Base-by-base conservation (phyloP, 257 asterid genomes). In the Echium plantagineum region DNA sequence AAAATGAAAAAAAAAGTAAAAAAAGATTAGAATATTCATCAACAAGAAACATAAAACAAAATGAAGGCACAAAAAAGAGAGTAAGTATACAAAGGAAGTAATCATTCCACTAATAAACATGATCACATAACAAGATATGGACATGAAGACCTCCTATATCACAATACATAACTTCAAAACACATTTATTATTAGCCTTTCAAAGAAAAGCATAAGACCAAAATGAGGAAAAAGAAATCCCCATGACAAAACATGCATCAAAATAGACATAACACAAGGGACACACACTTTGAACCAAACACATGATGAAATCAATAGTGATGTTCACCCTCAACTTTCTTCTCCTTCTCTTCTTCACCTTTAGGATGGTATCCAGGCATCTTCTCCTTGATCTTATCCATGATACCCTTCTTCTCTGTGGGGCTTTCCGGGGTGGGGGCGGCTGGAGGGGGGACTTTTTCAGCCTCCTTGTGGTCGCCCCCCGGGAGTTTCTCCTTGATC, bases 371-470 rank as follows among this genome's bases (percentile, higher is more conserved):
- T 15, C 97, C 96, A 0, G 95, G 98, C 5, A 91, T 59, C 66
- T 91, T 91, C 75, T 91, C 98, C 89, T 87, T 90, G 60, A 90
- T 87, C 86, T 90, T 90, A 5, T 85, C 94, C 80, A 87, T 49
- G 68, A 90, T 83, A 0, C 98, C 87, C 63, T 87, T 90, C 76
- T 87, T 87, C 38, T 85, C 96, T 63, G 80, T 80, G 2, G 68
- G 79, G 64, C 32, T 75, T 47, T 74, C 83, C 0, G 76, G 63
- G 63, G 32, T 28, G 4, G 65, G 69, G 1, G 83, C 77, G 0
- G 80, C 65, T 1, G 81, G 66, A 0, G 71, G 28, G 0, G 68
- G 56, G 2, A 30, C 85, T 61, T 75, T 95, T 73, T 81, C 95
- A 0, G 73, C 0, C 81, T 82, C 84, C 85, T 89, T 81, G 6